Evolutionary conservation across 495 filamentous ascomycete genomes (phyloP), one percentile per base, ranked within the genome.

Genomic region (Penicillium salamii): DNA sequence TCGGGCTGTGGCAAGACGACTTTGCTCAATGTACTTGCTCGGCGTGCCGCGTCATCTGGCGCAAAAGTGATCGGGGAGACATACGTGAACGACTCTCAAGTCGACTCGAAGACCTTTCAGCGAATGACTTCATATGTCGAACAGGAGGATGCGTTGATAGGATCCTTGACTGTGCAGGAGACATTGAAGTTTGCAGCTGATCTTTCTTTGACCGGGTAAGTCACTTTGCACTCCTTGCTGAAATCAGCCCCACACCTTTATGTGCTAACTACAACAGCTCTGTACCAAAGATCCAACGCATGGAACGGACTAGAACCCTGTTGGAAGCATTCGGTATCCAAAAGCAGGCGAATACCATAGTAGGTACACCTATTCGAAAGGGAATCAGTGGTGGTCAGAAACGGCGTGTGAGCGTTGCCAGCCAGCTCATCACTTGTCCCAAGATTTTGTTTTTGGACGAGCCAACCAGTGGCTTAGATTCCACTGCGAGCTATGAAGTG

Each of bases 361-460:
- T 95, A 44, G 89, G 89, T 9, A 92, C 89, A 6, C 86, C 87
- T 0, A 84, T 91, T 44, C 71, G 81, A 0, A 91, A 90, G 65
- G 89, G 89, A 6, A 81, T 92, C 47, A 84, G 79, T 58, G 88
- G 89, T 35, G 89, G 89, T 3, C 88, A 95, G 67, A 91, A 91
- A 68, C 71, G 87, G 6, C 74, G 89, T 9, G 68, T 89, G n/a
- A 85, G 86, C 50, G 83, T 91, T 7, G 88, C 88, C 1, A 83
- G 83, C 49, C 88, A 89, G 64, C 70, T 95, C 31, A 86, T 95
- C 55, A 91, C 88, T 8, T 78, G 73, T 43, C 89, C 89, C 0
- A 85, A 84, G 66, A 84, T 95, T 12, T 52, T 93, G 49, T 91
- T 93, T 54, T 56, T 93, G 41, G 89, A 93, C 61, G 89, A 91